These are phyloP conservation scores for Sergeia podlipaevii DNA, from an alignment of 208 protist species.

Conservation along the genomic window DNA sequence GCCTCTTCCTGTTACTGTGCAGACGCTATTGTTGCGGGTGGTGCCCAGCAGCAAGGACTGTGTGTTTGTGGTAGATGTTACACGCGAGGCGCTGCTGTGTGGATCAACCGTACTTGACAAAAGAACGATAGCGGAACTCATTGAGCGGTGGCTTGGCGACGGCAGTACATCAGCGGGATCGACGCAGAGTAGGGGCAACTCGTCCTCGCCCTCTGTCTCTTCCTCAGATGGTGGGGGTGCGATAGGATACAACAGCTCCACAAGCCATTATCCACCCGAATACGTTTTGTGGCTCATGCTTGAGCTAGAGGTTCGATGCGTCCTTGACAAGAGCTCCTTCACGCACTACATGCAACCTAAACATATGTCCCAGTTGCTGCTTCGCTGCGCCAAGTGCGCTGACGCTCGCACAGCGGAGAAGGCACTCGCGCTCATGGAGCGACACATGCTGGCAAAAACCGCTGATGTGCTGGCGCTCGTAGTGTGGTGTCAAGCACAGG, in stretches of 20 bases:
- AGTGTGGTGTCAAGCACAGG: slow-evolving; percentile 73
- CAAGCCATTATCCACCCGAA: slow-evolving; percentile 62
- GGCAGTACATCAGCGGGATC: background rate
- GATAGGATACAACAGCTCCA: background rate
- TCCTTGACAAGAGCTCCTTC: slow-evolving; percentile 73
- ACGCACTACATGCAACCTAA: slow-evolving; percentile 70
- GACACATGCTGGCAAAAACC: slow-evolving; percentile 69
- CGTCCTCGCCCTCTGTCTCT: background rate
- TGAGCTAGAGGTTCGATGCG: slow-evolving; percentile 79
- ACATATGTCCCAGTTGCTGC: slow-evolving; percentile 66
- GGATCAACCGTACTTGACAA: slow-evolving; percentile 65
- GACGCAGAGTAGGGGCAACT: slow-evolving; percentile 3
- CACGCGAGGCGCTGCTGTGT: slow-evolving; percentile 44
- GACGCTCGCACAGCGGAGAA: slow-evolving; percentile 61
- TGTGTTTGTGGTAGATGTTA: slow-evolving; percentile 64
- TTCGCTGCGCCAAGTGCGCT: slow-evolving; percentile 71
- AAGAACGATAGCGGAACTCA: slow-evolving; percentile 49
- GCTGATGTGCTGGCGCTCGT: slow-evolving; percentile 70
- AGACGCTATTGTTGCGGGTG: slow-evolving; percentile 56
- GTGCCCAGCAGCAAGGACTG: slow-evolving; percentile 49
- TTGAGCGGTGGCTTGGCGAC: slow-evolving; percentile 52
- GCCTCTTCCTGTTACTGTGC: slow-evolving; percentile 66
- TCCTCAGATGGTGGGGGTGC: background rate
- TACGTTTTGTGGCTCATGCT: slow-evolving; percentile 79
- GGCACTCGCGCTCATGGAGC: slow-evolving; percentile 81